Conservation (phyloP, 495 filamentous ascomycete species). For the Xylaria castorea region DNA sequence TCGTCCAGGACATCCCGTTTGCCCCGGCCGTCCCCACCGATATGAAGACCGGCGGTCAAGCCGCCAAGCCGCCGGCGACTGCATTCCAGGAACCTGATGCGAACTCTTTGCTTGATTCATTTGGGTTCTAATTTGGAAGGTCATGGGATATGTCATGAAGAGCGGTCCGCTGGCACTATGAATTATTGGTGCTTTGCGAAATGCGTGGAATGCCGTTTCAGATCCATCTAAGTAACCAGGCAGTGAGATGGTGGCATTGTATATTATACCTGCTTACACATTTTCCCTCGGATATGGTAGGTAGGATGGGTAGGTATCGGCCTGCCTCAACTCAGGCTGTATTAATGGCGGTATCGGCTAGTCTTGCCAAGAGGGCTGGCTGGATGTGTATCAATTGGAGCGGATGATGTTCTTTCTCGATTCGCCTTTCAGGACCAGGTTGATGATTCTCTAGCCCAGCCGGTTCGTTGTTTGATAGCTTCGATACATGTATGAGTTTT, state of each 20-base stretch:
- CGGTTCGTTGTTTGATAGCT: background rate
- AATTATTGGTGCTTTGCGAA: background rate
- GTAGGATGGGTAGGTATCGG: background rate
- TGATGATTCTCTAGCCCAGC: background rate
- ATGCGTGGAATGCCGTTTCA: background rate
- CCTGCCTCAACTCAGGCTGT: background rate
- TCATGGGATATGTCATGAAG: too few species aligned
- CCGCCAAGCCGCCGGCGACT: conserved; percentile 66
- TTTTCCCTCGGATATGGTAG: background rate
- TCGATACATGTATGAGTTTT: background rate
- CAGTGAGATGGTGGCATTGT: background rate
- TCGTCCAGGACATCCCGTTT: conserved; percentile 77
- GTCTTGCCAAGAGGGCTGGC: background rate
- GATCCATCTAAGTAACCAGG: background rate
- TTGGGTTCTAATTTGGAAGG: conserved; percentile 63
- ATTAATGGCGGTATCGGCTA: background rate
- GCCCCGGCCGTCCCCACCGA: conserved; percentile 45
- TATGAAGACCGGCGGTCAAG: conserved; percentile 55
- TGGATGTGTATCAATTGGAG: background rate
- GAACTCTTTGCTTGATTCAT: conserved; percentile 79
- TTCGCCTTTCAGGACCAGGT: background rate
- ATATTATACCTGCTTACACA: background rate
- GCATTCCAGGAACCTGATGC: conserved; percentile 91
- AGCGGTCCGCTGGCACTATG: background rate
- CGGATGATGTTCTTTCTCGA: background rate